Base-by-base conservation (phyloP, 1,139 yeast genomes). In the Kodamaea suecica region DNA sequence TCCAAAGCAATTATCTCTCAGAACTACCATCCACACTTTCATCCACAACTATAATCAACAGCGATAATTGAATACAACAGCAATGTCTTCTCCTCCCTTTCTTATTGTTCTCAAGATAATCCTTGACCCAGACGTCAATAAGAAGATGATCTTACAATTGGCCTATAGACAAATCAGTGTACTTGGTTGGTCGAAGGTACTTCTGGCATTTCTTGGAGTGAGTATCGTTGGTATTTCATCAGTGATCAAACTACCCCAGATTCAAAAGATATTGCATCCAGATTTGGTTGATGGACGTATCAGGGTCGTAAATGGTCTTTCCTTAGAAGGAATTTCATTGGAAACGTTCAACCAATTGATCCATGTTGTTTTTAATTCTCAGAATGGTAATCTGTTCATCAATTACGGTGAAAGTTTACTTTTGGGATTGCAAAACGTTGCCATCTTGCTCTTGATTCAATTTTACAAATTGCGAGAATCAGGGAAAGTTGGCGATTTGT, bases 361-460 rank as follows among this genome's bases (percentile, higher is more conserved):
- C 32, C 74, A 69, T 46, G 68, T 66, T 28, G 51, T 63, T 13
- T 70, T 66, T 53, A 68, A 69, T 44, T 42, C 51, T 27, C 70
- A 65, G 33, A 58, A 59, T 38, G 46, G 55, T 17, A 63, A 61
- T 36, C 55, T 61, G 32, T 70, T 70, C 40, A 50, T 66, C 34
- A 61, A 61, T 36, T 70, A 69, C 44, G 76, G 76, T 5, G 76
- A 70, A 45, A 55, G 69, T 21, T 48, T 64, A 29, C 54, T 69
- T 27, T 45, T 69, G 31, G 73, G 73, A 2, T 37, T 67, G 14
- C 76, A 70, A 42, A 67, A 70, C 44, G 54, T 60, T 6, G 61
- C 52, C 15, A 59, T 70, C 25, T 57, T 69, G 27, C 51, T 67
- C 17, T 53, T 70, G 33, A 56, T 68, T 37, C 53, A 63, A 40